Evolutionary conservation across 768 basidiomycete genomes (phyloP), one percentile per base, ranked within the genome.

Genomic region (Ramaria sp.): DNA sequence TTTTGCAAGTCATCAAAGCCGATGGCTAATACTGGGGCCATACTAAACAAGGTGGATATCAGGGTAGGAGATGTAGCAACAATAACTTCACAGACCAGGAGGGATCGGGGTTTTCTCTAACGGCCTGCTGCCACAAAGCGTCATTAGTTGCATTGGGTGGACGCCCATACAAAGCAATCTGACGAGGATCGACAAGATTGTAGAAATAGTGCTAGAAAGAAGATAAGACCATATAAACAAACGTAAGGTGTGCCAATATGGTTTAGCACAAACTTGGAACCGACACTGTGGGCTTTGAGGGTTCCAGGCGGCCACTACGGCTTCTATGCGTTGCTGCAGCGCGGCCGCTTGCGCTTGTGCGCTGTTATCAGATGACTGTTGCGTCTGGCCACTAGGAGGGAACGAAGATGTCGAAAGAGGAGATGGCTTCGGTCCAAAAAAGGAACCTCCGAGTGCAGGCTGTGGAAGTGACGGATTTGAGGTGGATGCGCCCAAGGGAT

Each of bases 1-100:
- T 76, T 75, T 58, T 86, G 82, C 20, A 93, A 70, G 60, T 90
- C 85, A 61, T 89, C 86, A 54, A 90, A 90, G 10, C 90, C 88
- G 25, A 83, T 69, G 0, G 88, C 90, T 27, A 91, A 69, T 5
- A 83, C 88, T 0, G 88, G 87, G 0, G 90, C 85, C 53, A 87
- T 73, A 59, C 88, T 90, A 57, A 25, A 34, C 7, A 30, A 45
- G 7, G 41, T 16, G 3, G 30, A 22, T 13, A 37, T 28, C n/a
- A 22, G 38, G 47, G 9, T 18, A 12, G 12, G 37, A 22, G 2
- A 34, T 34, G 32, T 34, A 13, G 7, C 9, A 32, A 25, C 39
- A 37, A 32, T 30, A 42, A 58, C 57, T 16, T 5, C 13, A 65
- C 77, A 57, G 60, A 90, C 88, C 85, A 82, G 48, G 75, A 78